phyloP scores from a whole-genome alignment of 805 yeast species.

The Middelhovenomyces tepae region DNA sequence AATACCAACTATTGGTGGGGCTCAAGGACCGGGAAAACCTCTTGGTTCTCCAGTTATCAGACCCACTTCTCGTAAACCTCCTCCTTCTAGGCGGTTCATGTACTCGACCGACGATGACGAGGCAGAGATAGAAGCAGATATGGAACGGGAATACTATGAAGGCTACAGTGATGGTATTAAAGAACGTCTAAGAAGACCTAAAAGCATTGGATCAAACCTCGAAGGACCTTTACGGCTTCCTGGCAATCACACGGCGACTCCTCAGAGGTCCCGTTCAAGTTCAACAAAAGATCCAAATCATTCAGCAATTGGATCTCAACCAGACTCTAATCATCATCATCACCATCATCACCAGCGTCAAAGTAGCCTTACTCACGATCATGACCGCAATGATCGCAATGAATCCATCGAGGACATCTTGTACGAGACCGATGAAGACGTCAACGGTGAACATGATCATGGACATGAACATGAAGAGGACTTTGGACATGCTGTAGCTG shows the following conservation, averaged over 20 bases:
- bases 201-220: not conserved
- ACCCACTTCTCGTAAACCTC: no score
- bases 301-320: not conserved
- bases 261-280: no score
- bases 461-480: conserved; percentile 7
- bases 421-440: conserved; percentile 7
- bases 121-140: conserved; percentile 56
- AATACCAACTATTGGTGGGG: no score
- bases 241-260: no score
- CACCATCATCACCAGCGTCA: no score
- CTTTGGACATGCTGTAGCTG: conserved; percentile 1
- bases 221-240: no score
- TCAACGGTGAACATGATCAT: conserved; percentile 3
- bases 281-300: conserved; percentile 1
- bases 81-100: conserved; percentile 25
- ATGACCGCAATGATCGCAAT: not conserved
- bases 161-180: conserved; percentile 67
- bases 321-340: not conserved
- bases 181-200: conserved; percentile 24
- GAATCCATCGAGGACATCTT: not conserved
- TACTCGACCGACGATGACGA: conserved; percentile 81
- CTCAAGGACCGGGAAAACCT: no score
- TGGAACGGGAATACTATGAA: conserved; percentile 53
- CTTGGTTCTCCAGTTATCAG: no score
- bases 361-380: not conserved